Evolutionary conservation across 306 rosid genomes (phyloP), one percentile per base, ranked within the genome.

Genomic region (Vachellia pachyceras): DNA sequence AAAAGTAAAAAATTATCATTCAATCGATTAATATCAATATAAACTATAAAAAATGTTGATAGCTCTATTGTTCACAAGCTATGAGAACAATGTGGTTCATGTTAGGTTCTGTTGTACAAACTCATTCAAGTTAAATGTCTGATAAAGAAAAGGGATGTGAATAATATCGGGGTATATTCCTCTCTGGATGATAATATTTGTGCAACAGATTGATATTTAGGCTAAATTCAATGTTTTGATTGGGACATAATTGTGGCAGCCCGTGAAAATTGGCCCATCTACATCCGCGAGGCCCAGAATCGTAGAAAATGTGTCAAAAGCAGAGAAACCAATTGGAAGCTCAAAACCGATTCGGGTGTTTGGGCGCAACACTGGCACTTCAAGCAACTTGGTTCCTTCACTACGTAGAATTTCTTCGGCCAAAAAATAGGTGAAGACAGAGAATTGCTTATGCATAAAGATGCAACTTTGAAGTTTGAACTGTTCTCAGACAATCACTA

Each of bases 341-440:
- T 85, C 88, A 41, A 74, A 89, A 79, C 3, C 49, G 17, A 79
- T 79, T 54, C 88, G 87, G 40, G 88, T 83, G 44, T 64, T 86
- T 25, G 88, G 88, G 52, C 74, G 37, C 72, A 87, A 83, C 35
- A 11, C 88, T 36, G 88, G 86, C 81, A 75, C 84, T 86, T 84
- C 92, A 41, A 89, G 88, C 81, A 50, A 86, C 64, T 84, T 87
- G 92, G 75, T 89, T 69, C 90, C 92, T 75, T 89, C 92, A 5
- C 80, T 89, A 75, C 85, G 88, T 50, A 88, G 92, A 61, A 84
- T 86, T 50, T 89, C 92, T 44, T 89, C 92, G 0, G 54, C 92
- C 82, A 86, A 88, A 72, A 84, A 84, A 78, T n/a, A 40, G 83
- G 92, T 86, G 69, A 37, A 73, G 82, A 37, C 5, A 5, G 0